These are phyloP conservation scores for Picochlorum sp. DNA, from an alignment of 139 green algal species.

Conservation along the genomic window DNA sequence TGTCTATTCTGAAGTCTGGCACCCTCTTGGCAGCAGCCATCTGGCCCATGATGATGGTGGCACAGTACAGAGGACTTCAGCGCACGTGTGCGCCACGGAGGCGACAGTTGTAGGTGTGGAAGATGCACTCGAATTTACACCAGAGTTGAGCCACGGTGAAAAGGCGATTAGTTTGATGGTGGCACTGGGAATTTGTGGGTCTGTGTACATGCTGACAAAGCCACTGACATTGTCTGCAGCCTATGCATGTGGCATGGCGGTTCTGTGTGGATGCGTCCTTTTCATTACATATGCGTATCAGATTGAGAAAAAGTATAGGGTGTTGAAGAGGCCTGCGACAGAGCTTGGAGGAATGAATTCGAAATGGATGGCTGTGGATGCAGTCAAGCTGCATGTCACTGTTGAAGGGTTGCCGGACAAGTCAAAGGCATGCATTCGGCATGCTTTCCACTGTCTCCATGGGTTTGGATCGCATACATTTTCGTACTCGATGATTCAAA, in stretches of 20 bases:
- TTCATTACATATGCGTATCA: constrained; percentile 7
- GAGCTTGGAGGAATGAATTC: constrained; percentile 49
- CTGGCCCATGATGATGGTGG: background rate
- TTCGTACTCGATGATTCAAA: constrained; percentile 48
- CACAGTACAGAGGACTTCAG: no score
- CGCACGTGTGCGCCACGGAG: background rate
- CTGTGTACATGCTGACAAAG: constrained; percentile 25
- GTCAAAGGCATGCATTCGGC: background rate
- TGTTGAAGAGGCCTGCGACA: constrained; percentile 26
- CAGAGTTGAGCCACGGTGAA: constrained; percentile 11
- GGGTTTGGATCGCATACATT: constrained; percentile 79
- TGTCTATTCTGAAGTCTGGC: no score
- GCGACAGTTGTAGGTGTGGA: background rate
- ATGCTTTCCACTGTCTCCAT: constrained; percentile 60
- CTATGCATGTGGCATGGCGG: constrained; percentile 24
- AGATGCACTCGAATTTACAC: constrained; percentile 23
- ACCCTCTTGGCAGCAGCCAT: no score
- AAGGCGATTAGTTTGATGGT: constrained; percentile 10
- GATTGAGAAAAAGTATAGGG: constrained; percentile 7
- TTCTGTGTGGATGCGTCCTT: constrained; percentile 24
- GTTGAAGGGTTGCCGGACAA: background rate
- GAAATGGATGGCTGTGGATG: constrained; percentile 32
- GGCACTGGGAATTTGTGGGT: background rate
- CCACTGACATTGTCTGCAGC: constrained; percentile 17
- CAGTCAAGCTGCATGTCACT: constrained; percentile 44